A percentile compares a stretch with the other conserved stretches of the same genome.
Evolutionary conservation across 108 stramenopile genomes (phyloP).

Genomic region (Nitzschia sp.): DNA sequence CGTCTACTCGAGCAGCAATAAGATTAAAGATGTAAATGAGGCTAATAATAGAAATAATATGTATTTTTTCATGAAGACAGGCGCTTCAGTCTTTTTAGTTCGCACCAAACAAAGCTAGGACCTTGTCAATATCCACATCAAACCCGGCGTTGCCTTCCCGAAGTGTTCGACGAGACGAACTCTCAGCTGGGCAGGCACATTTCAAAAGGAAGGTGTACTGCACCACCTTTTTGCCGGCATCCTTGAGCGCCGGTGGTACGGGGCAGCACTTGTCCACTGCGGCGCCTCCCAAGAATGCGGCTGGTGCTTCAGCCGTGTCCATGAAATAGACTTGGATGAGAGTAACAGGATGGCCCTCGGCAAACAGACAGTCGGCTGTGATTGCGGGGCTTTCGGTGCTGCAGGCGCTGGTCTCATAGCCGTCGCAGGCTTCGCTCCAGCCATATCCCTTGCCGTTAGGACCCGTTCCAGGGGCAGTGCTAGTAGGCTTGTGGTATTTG

Average conservation of each 20-base stretch:
- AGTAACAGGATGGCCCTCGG: neutral
- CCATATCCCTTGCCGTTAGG: neutral
- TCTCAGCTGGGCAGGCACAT: neutral
- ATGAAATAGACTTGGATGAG: neutral
- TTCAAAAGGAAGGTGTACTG: neutral
- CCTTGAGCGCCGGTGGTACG: neutral
- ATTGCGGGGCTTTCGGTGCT: neutral
- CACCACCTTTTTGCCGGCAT: neutral
- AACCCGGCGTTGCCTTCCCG: too few species aligned
- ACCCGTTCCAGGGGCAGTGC: neutral
- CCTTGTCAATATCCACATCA: too few species aligned
- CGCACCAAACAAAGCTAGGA: too few species aligned
- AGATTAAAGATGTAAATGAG: too few species aligned
- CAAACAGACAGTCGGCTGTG: neutral
- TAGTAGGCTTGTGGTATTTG: neutral
- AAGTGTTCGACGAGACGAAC: too few species aligned
- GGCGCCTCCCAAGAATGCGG: neutral
- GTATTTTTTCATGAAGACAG: too few species aligned
- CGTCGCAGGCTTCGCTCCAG: neutral
- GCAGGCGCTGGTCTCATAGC: neutral
- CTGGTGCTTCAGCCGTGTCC: neutral
- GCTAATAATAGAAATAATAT: too few species aligned
- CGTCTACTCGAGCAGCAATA: too few species aligned
- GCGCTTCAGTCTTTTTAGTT: too few species aligned
- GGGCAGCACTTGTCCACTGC: neutral